These are phyloP conservation scores for Mercurialis annua DNA, from an alignment of 345 rosid genomes.

Conservation along the genomic window DNA sequence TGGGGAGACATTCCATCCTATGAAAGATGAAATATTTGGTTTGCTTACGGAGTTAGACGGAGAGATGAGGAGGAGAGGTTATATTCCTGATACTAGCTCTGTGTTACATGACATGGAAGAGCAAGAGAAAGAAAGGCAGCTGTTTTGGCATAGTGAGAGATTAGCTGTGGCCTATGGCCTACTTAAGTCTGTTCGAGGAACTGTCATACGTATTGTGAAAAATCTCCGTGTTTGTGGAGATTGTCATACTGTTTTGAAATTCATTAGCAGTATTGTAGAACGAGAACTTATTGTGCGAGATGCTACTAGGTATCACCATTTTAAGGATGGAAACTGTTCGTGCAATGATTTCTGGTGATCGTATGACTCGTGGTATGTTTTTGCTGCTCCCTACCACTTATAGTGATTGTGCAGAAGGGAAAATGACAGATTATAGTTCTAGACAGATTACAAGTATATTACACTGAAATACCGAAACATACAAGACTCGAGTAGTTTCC, in stretches of 20 bases:
- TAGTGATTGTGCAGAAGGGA: not conserved
- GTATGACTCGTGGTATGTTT: not conserved
- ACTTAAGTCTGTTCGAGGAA: slow-evolving; percentile 54
- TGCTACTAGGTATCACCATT: slow-evolving; percentile 77
- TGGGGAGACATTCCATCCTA: slow-evolving; percentile 55
- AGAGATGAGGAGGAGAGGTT: slow-evolving; percentile 64
- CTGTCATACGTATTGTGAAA: slow-evolving; percentile 54
- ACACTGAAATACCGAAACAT: no score
- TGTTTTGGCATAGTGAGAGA: slow-evolving; percentile 80
- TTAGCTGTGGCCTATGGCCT: slow-evolving; percentile 69
- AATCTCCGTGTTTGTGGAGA: slow-evolving; percentile 77
- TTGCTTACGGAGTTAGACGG: slow-evolving; percentile 50
- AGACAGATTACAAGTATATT: no score
- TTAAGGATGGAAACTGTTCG: slow-evolving; percentile 60
- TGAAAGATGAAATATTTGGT: slow-evolving; percentile 45
- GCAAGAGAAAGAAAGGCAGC: slow-evolving; percentile 63
- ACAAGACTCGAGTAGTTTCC: no score
- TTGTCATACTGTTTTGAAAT: slow-evolving; percentile 63
- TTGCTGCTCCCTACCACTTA: not conserved
- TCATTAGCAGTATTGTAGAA: slow-evolving; percentile 46
- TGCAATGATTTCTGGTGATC: slow-evolving; percentile 79
- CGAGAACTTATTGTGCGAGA: slow-evolving; percentile 70
- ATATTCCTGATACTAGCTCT: slow-evolving; percentile 63
- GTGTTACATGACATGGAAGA: slow-evolving; percentile 60
- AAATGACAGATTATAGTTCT: no score